A percentile compares a stretch with the other conserved stretches of the same genome.
These are phyloP conservation scores for Linderniella brevidens DNA, from an alignment of 257 asterid genomes.

Conservation along the genomic window DNA sequence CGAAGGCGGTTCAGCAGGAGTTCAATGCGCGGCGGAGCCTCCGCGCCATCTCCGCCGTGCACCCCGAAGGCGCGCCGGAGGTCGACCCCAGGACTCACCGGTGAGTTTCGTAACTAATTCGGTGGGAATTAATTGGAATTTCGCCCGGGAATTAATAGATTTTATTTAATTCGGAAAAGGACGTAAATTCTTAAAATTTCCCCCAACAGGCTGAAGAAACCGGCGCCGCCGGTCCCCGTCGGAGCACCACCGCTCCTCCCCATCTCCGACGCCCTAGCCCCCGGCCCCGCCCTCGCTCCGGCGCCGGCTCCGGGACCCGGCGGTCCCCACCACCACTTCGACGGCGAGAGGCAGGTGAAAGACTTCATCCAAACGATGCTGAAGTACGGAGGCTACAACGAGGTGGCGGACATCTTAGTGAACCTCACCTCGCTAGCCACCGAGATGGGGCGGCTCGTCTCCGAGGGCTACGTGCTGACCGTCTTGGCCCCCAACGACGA, in stretches of 20 bases:
- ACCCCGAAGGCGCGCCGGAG: conserved; percentile 78
- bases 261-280: conserved; percentile 63
- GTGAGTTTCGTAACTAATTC: no score
- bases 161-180: no score
- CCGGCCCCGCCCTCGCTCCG: conserved; percentile 85
- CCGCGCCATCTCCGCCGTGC: conserved; percentile 52
- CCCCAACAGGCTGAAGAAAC: conserved; percentile 29
- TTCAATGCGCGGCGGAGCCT: conserved; percentile 69
- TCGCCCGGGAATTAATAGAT: no score
- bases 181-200: no score
- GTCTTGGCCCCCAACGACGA: conserved; percentile 88
- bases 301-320: conserved; percentile 98
- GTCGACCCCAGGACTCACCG: conserved; percentile 67
- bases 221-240: conserved; percentile 29
- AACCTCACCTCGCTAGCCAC: conserved; percentile 77
- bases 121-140: no score
- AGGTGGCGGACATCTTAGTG: conserved; percentile 71
- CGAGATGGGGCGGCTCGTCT: conserved; percentile 80
- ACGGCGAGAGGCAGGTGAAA: conserved; percentile 84
- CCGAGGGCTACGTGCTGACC: conserved; percentile 77
- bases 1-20: conserved; percentile 68
- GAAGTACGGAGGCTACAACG: conserved; percentile 93
- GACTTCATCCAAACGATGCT: conserved; percentile 80
- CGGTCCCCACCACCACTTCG: conserved; percentile 83
- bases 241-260: conserved; percentile 69